Evolutionary conservation across 1,284 basidiomycete species (phyloP).

Genomic region (Mycosarcoma mackinlayi): DNA sequence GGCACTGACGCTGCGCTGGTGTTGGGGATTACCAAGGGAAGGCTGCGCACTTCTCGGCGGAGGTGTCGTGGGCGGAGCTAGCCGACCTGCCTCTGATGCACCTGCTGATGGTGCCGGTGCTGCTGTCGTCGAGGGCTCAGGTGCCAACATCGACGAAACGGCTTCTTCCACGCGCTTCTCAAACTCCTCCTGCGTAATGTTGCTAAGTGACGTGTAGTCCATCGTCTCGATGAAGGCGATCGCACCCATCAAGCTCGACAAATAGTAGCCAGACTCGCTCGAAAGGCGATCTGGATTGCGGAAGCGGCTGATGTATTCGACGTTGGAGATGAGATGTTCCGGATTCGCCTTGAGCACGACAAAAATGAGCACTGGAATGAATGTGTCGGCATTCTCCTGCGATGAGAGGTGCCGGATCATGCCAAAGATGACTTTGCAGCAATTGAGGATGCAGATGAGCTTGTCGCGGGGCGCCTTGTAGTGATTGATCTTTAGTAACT

Average conservation of each 20-base stretch:
- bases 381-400: constrained; percentile 77
- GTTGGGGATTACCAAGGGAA: constrained; percentile 14
- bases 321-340: constrained; percentile 89
- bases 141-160: constrained; percentile 40
- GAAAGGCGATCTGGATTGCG: constrained; percentile 87
- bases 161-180: constrained; percentile 71
- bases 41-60: constrained; percentile 26
- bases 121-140: constrained; percentile 21
- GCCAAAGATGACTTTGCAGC: constrained; percentile 99
- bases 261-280: constrained; percentile 96
- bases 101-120: neutral
- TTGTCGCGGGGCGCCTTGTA: constrained; percentile 99
- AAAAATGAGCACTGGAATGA: constrained; percentile 93
- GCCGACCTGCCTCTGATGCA: constrained; percentile 7
- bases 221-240: constrained; percentile 96
- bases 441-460: constrained; percentile 95
- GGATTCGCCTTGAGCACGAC: constrained; percentile 94
- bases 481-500: constrained; percentile 91
- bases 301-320: constrained; percentile 91
- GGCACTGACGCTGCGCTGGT: constrained; percentile 41
- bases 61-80: constrained; percentile 23
- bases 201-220: constrained; percentile 91
- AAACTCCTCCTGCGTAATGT: constrained; percentile 91
- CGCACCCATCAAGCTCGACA: constrained; percentile 82
- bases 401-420: constrained; percentile 82